phyloP scores from a whole-genome alignment of 805 yeast species.

The Yamadazyma philogaea region DNA sequence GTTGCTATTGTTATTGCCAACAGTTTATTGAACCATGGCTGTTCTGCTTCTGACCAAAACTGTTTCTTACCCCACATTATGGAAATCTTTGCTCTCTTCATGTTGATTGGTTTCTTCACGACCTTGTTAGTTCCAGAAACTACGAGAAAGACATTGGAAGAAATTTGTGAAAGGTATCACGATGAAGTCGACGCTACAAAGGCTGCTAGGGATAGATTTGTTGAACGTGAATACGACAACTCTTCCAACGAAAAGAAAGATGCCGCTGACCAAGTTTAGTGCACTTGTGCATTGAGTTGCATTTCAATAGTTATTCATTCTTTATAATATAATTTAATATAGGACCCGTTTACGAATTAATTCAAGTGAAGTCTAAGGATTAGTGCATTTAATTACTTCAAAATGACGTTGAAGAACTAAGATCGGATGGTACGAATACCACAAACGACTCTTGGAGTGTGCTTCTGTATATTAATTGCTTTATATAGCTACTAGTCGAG shows the following conservation, averaged over 20 bases:
- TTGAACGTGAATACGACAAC: conserved; percentile 14
- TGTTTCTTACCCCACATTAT: conserved; percentile 91
- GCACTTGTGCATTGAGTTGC: not conserved
- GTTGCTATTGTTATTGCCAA: conserved; percentile 87
- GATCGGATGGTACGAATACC: too few species aligned
- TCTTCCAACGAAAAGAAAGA: conserved; percentile 15
- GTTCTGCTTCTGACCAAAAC: conserved; percentile 56
- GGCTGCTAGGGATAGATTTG: conserved; percentile 38
- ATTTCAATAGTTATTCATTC: not conserved
- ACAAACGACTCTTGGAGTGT: too few species aligned
- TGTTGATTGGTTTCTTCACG: conserved; percentile 72
- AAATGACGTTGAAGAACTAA: too few species aligned
- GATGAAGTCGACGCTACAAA: conserved; percentile 62
- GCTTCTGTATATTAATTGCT: too few species aligned
- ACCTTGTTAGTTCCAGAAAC: conserved; percentile 83
- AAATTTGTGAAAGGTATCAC: conserved; percentile 75
- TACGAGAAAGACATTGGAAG: conserved; percentile 86
- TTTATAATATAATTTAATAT: conserved; percentile 4
- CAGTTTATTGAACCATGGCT: conserved; percentile 75
- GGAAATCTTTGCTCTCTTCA: conserved; percentile 90
- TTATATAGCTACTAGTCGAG: too few species aligned
- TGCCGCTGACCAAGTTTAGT: conserved; percentile 8
- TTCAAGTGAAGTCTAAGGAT: too few species aligned
- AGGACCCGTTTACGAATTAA: conserved; percentile 1
- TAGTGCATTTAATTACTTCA: too few species aligned